These are phyloP conservation scores for Penicillium herquei DNA, from an alignment of 495 filamentous ascomycete genomes.

Conservation along the genomic window DNA sequence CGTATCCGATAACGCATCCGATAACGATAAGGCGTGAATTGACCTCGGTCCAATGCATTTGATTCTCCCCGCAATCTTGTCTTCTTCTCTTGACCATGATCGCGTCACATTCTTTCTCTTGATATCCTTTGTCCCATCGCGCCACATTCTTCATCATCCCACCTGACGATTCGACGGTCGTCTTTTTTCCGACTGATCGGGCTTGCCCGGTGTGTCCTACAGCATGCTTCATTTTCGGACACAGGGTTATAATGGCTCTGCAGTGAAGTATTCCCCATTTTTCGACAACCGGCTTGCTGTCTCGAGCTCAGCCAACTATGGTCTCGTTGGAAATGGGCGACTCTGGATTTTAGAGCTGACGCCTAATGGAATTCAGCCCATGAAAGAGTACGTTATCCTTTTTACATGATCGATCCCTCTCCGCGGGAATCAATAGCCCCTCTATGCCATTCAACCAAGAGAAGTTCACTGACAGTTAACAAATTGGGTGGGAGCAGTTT, in stretches of 20 bases:
- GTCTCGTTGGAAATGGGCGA: constrained; percentile 93
- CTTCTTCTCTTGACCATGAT: background rate
- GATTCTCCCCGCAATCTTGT: constrained; percentile 21
- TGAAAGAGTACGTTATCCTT: constrained; percentile 59
- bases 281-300: constrained; percentile 92
- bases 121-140: background rate
- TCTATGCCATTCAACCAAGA: background rate
- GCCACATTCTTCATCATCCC: background rate
- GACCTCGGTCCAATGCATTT: constrained; percentile 20
- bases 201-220: constrained; percentile 11
- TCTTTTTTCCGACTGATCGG: constrained; percentile 3
- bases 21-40: background rate
- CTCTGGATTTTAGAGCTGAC: constrained; percentile 79
- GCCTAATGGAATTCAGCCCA: constrained; percentile 74
- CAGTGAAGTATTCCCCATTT: constrained; percentile 96
- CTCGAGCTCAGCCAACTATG: constrained; percentile 84
- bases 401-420: background rate
- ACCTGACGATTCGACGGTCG: too few relatives aligned
- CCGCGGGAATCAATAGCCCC: background rate
- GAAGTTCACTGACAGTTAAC: background rate
- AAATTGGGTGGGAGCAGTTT: constrained; percentile 50
- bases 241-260: constrained; percentile 88
- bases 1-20: background rate
- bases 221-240: constrained; percentile 91
- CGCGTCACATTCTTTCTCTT: constrained; percentile 1